These are phyloP conservation scores for Naganishia vishniacii DNA, from an alignment of 768 basidiomycete genomes.

Conservation along the genomic window DNA sequence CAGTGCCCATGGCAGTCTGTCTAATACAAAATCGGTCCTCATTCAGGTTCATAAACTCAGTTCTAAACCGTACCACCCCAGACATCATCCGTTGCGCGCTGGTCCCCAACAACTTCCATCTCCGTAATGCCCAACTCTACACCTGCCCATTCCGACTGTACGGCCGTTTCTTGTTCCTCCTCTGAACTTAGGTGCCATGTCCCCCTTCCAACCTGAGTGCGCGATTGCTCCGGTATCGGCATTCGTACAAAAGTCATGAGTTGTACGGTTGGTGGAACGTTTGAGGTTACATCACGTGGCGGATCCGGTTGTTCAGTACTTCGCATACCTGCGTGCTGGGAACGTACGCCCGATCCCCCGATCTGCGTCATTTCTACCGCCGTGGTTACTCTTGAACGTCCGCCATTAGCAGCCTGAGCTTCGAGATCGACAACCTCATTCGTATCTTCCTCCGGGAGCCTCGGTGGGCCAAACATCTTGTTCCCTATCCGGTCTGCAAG, in stretches of 20 bases:
- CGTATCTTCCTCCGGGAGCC: background rate
- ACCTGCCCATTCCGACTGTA: slow-evolving; percentile 28
- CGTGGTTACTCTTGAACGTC: background rate
- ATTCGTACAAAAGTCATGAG: slow-evolving; percentile 23
- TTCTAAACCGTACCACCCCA: no score
- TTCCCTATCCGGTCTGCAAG: slow-evolving; percentile 8
- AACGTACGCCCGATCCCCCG: background rate
- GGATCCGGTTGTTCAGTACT: no score
- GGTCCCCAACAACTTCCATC: slow-evolving; percentile 11
- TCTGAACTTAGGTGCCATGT: slow-evolving; percentile 4
- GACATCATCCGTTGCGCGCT: background rate
- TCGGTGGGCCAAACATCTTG: slow-evolving; percentile 10
- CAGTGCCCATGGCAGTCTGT: no score
- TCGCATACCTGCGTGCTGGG: background rate
- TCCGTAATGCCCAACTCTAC: slow-evolving; percentile 25
- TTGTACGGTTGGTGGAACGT: slow-evolving; percentile 14
- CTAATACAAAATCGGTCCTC: no score
- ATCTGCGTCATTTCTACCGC: slow-evolving; percentile 6
- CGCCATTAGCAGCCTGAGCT: background rate
- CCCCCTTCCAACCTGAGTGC: background rate
- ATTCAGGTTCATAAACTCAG: no score
- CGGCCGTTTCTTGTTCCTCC: slow-evolving; percentile 24
- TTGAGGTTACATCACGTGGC: background rate
- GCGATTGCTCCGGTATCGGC: slow-evolving; percentile 15
- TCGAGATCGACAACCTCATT: background rate